Percentiles rank a stretch among this genome's conserved stretches.
These are phyloP conservation scores for Saccharomycodes ludwigii DNA, from an alignment of 805 yeast genomes.

Conservation along the genomic window DNA sequence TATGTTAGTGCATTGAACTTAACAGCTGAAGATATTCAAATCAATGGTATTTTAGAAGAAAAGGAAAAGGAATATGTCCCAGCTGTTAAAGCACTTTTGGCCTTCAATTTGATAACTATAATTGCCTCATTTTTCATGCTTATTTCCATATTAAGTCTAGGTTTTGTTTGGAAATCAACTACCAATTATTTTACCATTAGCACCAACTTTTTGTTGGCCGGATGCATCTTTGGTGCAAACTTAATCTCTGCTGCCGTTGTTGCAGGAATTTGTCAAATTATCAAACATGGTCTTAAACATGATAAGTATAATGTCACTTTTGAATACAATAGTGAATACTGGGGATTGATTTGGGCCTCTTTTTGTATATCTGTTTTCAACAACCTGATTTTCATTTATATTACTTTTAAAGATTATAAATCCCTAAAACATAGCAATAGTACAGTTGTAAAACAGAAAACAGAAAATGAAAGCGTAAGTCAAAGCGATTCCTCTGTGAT, in stretches of 20 bases:
- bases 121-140: constrained; percentile 15
- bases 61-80: constrained; percentile 23
- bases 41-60: constrained; percentile 19
- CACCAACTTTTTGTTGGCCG: constrained; percentile 9
- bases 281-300: constrained; percentile 20
- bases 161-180: background rate
- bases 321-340: constrained; percentile 14
- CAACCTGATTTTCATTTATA: too few relatives aligned
- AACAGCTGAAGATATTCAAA: constrained; percentile 15
- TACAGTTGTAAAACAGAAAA: too few relatives aligned
- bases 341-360: constrained; percentile 21
- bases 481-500: too few relatives aligned
- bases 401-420: too few relatives aligned
- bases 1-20: constrained; percentile 19
- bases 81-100: constrained; percentile 20
- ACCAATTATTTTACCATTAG: constrained; percentile 5
- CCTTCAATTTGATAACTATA: constrained; percentile 17
- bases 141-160: constrained; percentile 6
- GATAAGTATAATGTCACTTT: constrained; percentile 20
- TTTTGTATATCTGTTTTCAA: constrained; percentile 17
- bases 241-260: constrained; percentile 19
- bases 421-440: too few relatives aligned
- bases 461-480: too few relatives aligned
- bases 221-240: constrained; percentile 14
- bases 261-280: constrained; percentile 18